Conservation (phyloP, 2,329 filamentous ascomycete species). For the Arthrobotrys pseudoclavata region DNA sequence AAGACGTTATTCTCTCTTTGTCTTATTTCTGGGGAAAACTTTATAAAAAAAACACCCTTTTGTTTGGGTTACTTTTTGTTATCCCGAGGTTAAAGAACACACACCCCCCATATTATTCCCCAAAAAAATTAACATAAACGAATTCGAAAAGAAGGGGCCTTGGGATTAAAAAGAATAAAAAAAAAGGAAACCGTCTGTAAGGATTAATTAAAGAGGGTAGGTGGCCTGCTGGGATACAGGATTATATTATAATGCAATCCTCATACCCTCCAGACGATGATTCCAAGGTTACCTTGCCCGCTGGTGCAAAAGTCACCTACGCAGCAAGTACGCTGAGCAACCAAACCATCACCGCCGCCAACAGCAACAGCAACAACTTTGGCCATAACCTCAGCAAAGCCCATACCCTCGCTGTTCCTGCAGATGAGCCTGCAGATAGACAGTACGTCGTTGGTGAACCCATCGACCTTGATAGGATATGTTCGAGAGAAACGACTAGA, state of each 20-base stretch:
- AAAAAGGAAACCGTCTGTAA: not conserved
- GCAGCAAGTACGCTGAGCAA: conserved; percentile 22
- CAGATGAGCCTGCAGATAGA: conserved; percentile 38
- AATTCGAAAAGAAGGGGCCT: not conserved
- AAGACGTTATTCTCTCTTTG: not conserved
- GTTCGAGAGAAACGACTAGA: conserved; percentile 31
- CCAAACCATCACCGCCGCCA: conserved; percentile 19
- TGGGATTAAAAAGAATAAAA: not conserved
- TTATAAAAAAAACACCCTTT: conserved; percentile 15
- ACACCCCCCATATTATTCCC: not conserved
- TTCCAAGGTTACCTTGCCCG: conserved; percentile 32
- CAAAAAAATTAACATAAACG: conserved; percentile 8
- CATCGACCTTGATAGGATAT: conserved; percentile 49
- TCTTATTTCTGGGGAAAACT: conserved; percentile 10
- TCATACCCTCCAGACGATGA: conserved; percentile 30
- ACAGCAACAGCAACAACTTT: conserved; percentile 10
- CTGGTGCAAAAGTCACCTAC: conserved; percentile 11
- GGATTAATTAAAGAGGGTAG: not conserved
- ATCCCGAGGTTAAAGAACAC: conserved; percentile 31
- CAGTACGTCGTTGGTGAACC: conserved; percentile 55
- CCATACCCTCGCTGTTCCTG: conserved; percentile 23
- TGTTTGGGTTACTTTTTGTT: conserved; percentile 13
- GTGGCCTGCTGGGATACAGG: not conserved
- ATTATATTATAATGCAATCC: conserved; percentile 15
- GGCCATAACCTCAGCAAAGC: conserved; percentile 13